Base-by-base conservation (phyloP, 202 grass and related monocot genomes). In the Brachypodium distachyon region DNA sequence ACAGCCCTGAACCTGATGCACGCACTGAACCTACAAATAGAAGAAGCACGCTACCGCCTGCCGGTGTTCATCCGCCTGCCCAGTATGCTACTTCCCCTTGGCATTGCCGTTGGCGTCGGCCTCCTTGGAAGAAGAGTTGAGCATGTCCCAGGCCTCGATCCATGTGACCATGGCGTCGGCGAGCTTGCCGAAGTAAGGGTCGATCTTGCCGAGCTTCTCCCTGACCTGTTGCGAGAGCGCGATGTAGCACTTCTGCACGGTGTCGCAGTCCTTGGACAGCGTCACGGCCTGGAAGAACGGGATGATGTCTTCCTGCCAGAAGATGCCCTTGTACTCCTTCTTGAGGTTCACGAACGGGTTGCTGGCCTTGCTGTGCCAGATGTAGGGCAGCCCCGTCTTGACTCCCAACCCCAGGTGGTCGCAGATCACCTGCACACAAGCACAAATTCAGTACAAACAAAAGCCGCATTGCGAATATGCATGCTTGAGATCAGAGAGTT, bases 361-460 rank as follows among this genome's bases (percentile, higher is more conserved):
- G 85, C 89, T 91, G 57, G 85, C 89, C 85, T 91, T 91, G 89
- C 77, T 88, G 72, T 91, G 89, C 84, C 89, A 85, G 68, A 91
- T 91, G 72, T 91, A 91, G 27, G 84, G 89, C 52, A 88, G 47
- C 40, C 89, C 85, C 9, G 89, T 91, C 80, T 91, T 91, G 33
- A 91, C 81, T 7, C 85, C 85, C 22, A 87, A 48, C 3, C 77
- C 85, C 23, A 87, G 59, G 62, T 84, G 88, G 22, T 91, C 84
- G 28, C 88, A 91, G 72, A 90, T 90, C 28, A 87, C 84, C 88
- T 83, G 50, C 16, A 27, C 4, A 36, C 39, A 54, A 2, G 12
- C 3, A 12, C 51, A 54, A 23, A 1, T 25, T 26, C 21, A 66
- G 19, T 22, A 41, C 6, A 22, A 42, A 2, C 6, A 42, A 66